Evolutionary conservation across 371 early-diverging fungal genomes (phyloP).

Genomic region (Rhizopus microsporus): DNA sequence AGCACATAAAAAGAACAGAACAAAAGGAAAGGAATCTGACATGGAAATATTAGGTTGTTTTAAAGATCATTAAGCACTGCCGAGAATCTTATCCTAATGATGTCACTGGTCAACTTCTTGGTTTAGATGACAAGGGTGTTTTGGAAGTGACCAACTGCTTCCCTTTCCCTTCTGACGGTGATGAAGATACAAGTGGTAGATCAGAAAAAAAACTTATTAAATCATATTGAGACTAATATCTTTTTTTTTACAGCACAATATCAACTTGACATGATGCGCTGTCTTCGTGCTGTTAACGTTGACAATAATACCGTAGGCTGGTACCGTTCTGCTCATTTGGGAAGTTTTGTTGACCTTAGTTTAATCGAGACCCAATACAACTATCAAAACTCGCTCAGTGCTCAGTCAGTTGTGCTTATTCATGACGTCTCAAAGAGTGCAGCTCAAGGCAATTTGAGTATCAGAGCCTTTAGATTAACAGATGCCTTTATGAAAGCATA

Average conservation of each 20-base stretch:
- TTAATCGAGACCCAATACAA: conserved; percentile 89
- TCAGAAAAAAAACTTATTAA: background rate
- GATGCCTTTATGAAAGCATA: conserved; percentile 85
- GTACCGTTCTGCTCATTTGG: conserved; percentile 90
- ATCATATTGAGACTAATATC: background rate
- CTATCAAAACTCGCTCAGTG: conserved; percentile 84
- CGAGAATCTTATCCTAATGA: conserved; percentile 77
- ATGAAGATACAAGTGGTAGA: conserved; percentile 54
- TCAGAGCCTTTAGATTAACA: conserved; percentile 88
- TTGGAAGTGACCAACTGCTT: conserved; percentile 92
- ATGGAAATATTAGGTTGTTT: conserved; percentile 60
- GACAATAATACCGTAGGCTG: conserved; percentile 97
- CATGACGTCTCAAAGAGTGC: conserved; percentile 86
- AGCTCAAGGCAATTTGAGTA: conserved; percentile 81
- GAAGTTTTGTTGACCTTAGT: conserved; percentile 87
- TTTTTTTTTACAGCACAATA: conserved; percentile 67
- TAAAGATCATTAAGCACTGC: conserved; percentile 96
- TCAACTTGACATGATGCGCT: conserved; percentile 91
- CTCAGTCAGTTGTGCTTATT: conserved; percentile 87
- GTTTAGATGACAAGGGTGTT: conserved; percentile 79
- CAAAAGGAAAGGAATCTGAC: conserved; percentile 1
- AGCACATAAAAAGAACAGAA: background rate
- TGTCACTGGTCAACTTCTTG: conserved; percentile 90
- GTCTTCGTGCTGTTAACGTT: conserved; percentile 90
- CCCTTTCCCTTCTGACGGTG: conserved; percentile 72